Base-by-base conservation (phyloP, 495 filamentous ascomycete species). In the Letharia lupina region DNA sequence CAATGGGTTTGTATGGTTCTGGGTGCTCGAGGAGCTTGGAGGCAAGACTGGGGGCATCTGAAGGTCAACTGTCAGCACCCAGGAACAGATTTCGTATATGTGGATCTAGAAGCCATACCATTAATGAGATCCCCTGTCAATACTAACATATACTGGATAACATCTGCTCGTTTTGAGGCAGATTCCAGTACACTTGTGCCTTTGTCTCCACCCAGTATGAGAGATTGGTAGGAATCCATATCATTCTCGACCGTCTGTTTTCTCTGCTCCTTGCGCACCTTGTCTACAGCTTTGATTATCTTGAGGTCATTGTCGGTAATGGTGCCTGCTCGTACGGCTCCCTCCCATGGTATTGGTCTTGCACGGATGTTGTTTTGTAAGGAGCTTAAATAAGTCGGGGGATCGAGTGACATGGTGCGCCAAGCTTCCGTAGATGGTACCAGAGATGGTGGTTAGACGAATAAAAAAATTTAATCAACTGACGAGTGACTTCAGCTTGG, bases 261-360 rank as follows among this genome's bases (percentile, higher is more conserved):
- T 72, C 93, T 86, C 74, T 94, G 91, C 62, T 91, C 89, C 72
- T 89, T 91, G 70, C 91, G 89, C 69, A 94, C 91, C 79, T 97
- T 98, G 76, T 98, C 95, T 70, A 97, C 91, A 60, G 94, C 91
- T 77, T 94, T 93, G 80, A 99, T 98, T 82, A 91, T 93, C 80
- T 89, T 92, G 71, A 97, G 83, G 74, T 99, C 91, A 63, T 89
- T 87, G 69, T 97, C 94, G 61, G 91, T 96, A 78, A 99, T 90
- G 73, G 91, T 93, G 70, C 90, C 89, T 72, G 90, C 90, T 75
- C 94, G 88, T 70, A 95, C 91, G 71, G 95, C 93, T 68, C 94
- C 94, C 75, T 98, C 95, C 94, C 94, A 99, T 57, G 93, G 91
- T 74, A 99, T 96, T 70, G 93, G 93, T 63, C 94, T 84, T 67